phyloP scores from a whole-genome alignment of 805 yeast species.

The Yamadazyma insecticola region DNA sequence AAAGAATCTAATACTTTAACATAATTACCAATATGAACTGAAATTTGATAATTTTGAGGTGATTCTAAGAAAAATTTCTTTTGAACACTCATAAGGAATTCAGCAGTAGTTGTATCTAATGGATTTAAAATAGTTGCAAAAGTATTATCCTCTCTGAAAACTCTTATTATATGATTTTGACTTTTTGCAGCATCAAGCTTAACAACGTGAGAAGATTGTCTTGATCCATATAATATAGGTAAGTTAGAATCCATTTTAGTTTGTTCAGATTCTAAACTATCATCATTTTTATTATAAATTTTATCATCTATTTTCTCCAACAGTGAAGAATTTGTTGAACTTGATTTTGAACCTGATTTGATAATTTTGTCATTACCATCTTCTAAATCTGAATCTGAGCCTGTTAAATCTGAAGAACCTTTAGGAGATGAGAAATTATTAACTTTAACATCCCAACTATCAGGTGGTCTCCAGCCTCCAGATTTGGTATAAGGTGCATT shows the following conservation, averaged over 20 bases:
- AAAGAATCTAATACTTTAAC: constrained; percentile 67
- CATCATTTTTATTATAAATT: constrained; percentile 1
- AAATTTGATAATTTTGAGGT: constrained; percentile 69
- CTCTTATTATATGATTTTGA: constrained; percentile 53
- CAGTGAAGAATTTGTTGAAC: too few relatives aligned
- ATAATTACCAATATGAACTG: constrained; percentile 70
- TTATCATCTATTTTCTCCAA: too few relatives aligned
- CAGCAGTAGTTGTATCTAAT: constrained; percentile 70
- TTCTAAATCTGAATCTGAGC: too few relatives aligned
- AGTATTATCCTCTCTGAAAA: constrained; percentile 79
- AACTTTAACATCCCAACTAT: constrained; percentile 44
- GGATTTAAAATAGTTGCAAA: constrained; percentile 82
- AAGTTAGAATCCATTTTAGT: constrained; percentile 10
- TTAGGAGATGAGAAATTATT: constrained; percentile 10
- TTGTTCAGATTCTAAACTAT: constrained; percentile 3
- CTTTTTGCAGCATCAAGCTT: constrained; percentile 16
- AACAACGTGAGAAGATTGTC: constrained; percentile 15
- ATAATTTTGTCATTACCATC: too few relatives aligned
- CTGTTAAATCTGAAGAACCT: too few relatives aligned
- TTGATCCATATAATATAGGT: constrained; percentile 33
- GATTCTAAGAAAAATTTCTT: constrained; percentile 72
- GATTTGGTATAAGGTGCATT: too few relatives aligned
- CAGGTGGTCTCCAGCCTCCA: constrained; percentile 47
- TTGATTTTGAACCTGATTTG: too few relatives aligned
- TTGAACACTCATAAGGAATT: constrained; percentile 64